Conservation (phyloP, 768 basidiomycete genomes). For the Cystobasidium ongulense region DNA sequence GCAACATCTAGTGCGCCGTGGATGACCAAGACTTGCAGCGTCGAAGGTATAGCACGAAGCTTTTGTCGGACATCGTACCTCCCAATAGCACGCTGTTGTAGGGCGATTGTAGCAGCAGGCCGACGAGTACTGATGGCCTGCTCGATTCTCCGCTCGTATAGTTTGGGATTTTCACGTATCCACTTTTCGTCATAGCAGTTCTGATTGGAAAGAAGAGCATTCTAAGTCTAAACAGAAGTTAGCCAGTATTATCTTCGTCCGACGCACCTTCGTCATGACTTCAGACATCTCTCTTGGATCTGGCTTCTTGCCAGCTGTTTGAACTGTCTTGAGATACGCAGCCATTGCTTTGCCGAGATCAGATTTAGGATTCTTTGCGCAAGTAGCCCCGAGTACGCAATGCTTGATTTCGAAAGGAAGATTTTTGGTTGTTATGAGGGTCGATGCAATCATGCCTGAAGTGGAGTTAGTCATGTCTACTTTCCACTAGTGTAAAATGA, state of each 20-base stretch:
- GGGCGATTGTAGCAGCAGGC: not conserved
- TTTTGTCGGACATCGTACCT: slow-evolving; percentile 6
- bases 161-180: slow-evolving; percentile 1
- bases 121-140: not conserved
- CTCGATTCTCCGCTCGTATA: slow-evolving; percentile 15
- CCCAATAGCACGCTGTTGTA: slow-evolving; percentile 23
- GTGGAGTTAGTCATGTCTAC: not conserved
- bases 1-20: slow-evolving; percentile 1
- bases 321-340: not conserved
- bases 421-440: not conserved
- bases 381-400: slow-evolving; percentile 15
- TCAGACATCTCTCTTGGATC: slow-evolving; percentile 1
- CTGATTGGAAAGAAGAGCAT: not conserved
- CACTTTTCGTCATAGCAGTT: slow-evolving; percentile 19
- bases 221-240: too few species aligned
- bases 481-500: not conserved
- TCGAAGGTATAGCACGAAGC: not conserved
- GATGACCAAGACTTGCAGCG: not conserved
- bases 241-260: not conserved
- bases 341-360: slow-evolving; percentile 18
- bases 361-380: slow-evolving; percentile 3
- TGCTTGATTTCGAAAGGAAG: slow-evolving; percentile 17
- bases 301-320: not conserved
- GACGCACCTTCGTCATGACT: slow-evolving; percentile 6
- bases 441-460: slow-evolving; percentile 27